Evolutionary conservation across 1,284 basidiomycete species (phyloP).

Genomic region (Amylostereum areolatum): DNA sequence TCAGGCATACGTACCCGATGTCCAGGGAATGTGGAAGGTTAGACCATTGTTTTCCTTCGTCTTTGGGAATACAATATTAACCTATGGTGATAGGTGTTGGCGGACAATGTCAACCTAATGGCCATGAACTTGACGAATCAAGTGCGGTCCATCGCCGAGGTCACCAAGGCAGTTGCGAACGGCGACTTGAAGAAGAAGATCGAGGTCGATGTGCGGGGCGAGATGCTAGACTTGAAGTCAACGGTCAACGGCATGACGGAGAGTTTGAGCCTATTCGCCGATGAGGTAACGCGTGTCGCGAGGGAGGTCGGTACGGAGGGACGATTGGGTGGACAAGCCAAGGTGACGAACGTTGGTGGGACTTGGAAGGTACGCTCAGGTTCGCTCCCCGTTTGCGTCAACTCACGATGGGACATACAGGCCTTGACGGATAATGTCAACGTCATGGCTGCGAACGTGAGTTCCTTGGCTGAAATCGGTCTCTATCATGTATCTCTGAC

Average conservation of each 20-base stretch:
- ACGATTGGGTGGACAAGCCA: slow-evolving; percentile 80
- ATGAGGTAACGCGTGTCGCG: slow-evolving; percentile 83
- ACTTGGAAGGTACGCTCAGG: slow-evolving; percentile 77
- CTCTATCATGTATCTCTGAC: slow-evolving; percentile 4
- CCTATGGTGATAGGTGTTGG: slow-evolving; percentile 43
- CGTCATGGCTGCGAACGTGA: slow-evolving; percentile 78
- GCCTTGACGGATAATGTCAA: slow-evolving; percentile 95
- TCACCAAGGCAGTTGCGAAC: slow-evolving; percentile 84
- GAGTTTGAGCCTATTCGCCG: slow-evolving; percentile 81
- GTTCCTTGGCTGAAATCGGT: slow-evolving; percentile 20
- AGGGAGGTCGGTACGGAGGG: slow-evolving; percentile 93
- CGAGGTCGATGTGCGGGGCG: slow-evolving; percentile 83
- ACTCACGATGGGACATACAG: slow-evolving; percentile 18
- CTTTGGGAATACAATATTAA: background rate
- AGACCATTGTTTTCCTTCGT: slow-evolving; percentile 12
- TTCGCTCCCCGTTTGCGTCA: slow-evolving; percentile 16
- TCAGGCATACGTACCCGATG: slow-evolving; percentile 83
- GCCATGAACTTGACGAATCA: slow-evolving; percentile 92
- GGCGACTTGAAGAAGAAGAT: slow-evolving; percentile 91
- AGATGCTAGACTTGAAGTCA: slow-evolving; percentile 84
- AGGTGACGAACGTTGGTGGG: slow-evolving; percentile 88
- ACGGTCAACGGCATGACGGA: slow-evolving; percentile 93
- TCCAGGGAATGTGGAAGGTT: slow-evolving; percentile 90
- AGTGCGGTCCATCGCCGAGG: slow-evolving; percentile 83
- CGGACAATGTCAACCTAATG: slow-evolving; percentile 83